Percentiles rank a stretch among this genome's conserved stretches.
Evolutionary conservation across 164 flowering plant genomes (phyloP).

Genomic region (Chimonanthus praecox): DNA sequence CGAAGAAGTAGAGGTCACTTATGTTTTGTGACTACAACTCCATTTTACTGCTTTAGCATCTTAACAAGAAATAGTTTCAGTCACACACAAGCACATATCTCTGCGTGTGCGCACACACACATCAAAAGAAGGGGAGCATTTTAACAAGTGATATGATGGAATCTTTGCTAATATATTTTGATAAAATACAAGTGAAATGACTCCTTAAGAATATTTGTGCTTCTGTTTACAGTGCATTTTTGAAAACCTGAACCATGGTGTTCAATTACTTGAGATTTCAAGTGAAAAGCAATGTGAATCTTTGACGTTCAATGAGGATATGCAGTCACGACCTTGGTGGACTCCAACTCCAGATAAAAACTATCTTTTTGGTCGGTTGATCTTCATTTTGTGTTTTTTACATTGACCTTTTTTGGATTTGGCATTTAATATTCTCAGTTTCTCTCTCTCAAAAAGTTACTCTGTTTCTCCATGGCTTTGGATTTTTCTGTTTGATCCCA

Average conservation of each 20-base stretch:
- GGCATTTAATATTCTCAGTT: background rate
- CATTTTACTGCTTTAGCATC: background rate
- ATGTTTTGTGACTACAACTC: background rate
- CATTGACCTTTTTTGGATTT: background rate
- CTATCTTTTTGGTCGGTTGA: conserved; percentile 70
- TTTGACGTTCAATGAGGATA: conserved; percentile 87
- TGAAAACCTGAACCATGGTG: conserved; percentile 47
- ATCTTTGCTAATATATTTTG: too few species aligned
- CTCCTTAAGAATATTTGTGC: background rate
- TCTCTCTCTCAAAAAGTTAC: background rate
- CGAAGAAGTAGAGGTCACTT: conserved; percentile 68
- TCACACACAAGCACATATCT: too few species aligned
- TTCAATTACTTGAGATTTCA: conserved; percentile 54
- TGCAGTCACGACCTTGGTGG: conserved; percentile 92
- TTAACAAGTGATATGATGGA: background rate
- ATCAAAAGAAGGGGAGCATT: background rate
- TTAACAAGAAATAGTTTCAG: background rate
- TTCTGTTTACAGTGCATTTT: conserved; percentile 45
- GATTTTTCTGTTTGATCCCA: background rate
- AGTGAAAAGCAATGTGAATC: conserved; percentile 49
- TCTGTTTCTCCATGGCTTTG: background rate
- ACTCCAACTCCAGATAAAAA: conserved; percentile 69
- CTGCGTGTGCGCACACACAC: background rate
- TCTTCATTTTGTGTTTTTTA: background rate
- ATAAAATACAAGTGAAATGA: too few species aligned